These are phyloP conservation scores for Ophiosphaerella korrae DNA, from an alignment of 2,329 filamentous ascomycete genomes.

Conservation along the genomic window DNA sequence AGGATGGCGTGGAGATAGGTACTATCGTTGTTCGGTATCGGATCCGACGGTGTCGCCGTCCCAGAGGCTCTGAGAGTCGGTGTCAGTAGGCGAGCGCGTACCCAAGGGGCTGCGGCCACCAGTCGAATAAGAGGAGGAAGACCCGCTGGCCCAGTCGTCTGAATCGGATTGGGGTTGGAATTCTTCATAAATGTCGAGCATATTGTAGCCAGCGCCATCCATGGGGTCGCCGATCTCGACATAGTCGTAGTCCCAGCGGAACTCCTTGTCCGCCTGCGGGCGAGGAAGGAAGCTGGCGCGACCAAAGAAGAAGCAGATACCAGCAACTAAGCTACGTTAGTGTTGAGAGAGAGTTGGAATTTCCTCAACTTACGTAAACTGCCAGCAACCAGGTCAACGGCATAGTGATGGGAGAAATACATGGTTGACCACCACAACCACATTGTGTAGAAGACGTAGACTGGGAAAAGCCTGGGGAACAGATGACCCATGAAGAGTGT, in stretches of 20 bases:
- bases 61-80: conserved; percentile 61
- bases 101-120: conserved; percentile 62
- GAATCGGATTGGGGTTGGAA: conserved; percentile 65
- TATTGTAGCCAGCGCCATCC: conserved; percentile 55
- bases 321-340: conserved; percentile 58
- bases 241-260: conserved; percentile 95
- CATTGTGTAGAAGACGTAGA: conserved; percentile 82
- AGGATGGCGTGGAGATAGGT: conserved; percentile 14
- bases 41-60: conserved; percentile 62
- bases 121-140: conserved; percentile 75
- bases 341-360: background rate
- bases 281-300: conserved; percentile 81
- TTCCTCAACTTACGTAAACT: conserved; percentile 60
- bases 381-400: conserved; percentile 87
- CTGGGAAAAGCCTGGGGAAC: conserved; percentile 79
- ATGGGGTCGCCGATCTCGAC: conserved; percentile 77
- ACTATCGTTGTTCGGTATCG: conserved; percentile 47
- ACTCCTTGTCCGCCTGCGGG: conserved; percentile 80
- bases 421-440: conserved; percentile 99
- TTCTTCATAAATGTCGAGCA: conserved; percentile 62
- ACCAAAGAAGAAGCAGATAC: conserved; percentile 79
- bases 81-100: conserved; percentile 56
- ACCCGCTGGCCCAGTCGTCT: conserved; percentile 90
- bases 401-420: conserved; percentile 97
- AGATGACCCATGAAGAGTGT: conserved; percentile 91